phyloP scores from a whole-genome alignment of 768 basidiomycete genomes.

The Bullera alba region DNA sequence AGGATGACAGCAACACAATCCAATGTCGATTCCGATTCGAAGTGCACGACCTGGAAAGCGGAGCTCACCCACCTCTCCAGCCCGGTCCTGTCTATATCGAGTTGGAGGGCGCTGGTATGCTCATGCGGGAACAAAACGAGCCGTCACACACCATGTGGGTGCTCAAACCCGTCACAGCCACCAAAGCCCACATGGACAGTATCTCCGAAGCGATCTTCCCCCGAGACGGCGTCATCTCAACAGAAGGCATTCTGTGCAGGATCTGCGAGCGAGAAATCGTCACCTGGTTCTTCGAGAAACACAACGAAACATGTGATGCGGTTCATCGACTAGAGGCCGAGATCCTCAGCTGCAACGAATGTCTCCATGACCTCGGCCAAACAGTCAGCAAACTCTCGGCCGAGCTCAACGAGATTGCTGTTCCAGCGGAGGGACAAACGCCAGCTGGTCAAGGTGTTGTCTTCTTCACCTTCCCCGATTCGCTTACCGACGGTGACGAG shows the following conservation, averaged over 20 bases:
- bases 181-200: conserved; percentile 6
- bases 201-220: conserved; percentile 54
- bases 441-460: conserved; percentile 36
- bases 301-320: conserved; percentile 97
- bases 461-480: conserved; percentile 32
- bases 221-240: conserved; percentile 62
- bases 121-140: conserved; percentile 86
- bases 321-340: conserved; percentile 93
- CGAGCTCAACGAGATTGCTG: conserved; percentile 50
- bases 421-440: conserved; percentile 63
- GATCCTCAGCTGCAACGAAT: conserved; percentile 88
- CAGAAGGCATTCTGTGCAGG: conserved; percentile 80
- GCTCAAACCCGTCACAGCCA: conserved; percentile 55
- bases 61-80: conserved; percentile 38
- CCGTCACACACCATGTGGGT: conserved; percentile 99
- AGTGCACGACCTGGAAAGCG: conserved; percentile 58
- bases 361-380: conserved; percentile 74
- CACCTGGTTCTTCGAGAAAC: conserved; percentile 99
- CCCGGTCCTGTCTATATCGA: conserved; percentile 54
- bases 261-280: conserved; percentile 96
- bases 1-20: conserved; percentile 88
- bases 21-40: conserved; percentile 84
- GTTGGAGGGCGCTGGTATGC: conserved; percentile 98
- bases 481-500: conserved; percentile 19
- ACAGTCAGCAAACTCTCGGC: conserved; percentile 70